Conservation (phyloP, 163 green algal genomes). For the Dunaliella salina region DNA sequence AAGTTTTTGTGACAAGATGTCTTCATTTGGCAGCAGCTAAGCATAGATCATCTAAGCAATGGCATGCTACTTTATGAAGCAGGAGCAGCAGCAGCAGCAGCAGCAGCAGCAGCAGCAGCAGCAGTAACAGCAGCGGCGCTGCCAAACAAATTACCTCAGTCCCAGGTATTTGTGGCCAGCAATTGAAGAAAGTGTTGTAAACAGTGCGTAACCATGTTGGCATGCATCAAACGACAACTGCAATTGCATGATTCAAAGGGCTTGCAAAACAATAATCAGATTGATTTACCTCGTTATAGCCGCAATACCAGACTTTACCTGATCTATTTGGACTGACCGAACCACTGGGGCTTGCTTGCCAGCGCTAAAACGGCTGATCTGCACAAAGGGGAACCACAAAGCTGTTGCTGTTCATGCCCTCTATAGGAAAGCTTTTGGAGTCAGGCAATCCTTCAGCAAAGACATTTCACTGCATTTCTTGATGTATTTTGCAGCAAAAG, state of each 20-base stretch:
- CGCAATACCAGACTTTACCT: background rate
- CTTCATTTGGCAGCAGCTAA: background rate
- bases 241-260: too few species aligned
- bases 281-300: background rate
- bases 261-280: background rate
- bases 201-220: too few species aligned
- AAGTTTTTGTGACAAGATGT: too few species aligned
- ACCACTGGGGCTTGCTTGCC: background rate
- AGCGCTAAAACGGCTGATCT: background rate
- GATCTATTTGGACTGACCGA: background rate
- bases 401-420: too few species aligned
- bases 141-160: background rate
- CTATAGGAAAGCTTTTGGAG: too few species aligned
- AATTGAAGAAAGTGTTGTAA: too few species aligned
- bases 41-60: background rate
- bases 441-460: too few species aligned
- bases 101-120: background rate
- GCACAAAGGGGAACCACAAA: background rate
- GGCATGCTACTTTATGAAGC: background rate
- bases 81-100: background rate
- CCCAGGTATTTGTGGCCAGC: background rate
- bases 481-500: background rate
- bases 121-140: background rate
- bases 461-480: background rate
- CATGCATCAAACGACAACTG: too few species aligned